Evolutionary conservation across 129 eudicot genomes (phyloP), one percentile per base, ranked within the genome.

Genomic region (Saussurea involucrata): DNA sequence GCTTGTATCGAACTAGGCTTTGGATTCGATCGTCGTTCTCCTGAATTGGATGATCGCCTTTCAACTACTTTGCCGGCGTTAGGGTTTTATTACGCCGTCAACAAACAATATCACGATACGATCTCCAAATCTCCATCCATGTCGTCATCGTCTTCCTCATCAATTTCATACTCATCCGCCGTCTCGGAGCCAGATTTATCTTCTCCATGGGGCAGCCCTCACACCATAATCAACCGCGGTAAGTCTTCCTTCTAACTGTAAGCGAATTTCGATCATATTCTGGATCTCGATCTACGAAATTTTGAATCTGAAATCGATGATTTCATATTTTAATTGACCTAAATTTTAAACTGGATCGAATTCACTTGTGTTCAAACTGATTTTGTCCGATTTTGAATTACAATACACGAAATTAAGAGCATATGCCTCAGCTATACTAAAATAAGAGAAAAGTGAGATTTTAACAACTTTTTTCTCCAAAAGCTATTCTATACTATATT

Each of bases 1-100:
- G 97, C 87, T 6, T 92, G 96, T 49, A 78, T 92, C 42, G 97
- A 92, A 68, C 87, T 92, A 20, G 96, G 97, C 0, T 90, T 92
- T 60, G 90, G 96, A 57, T 88, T 92, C 21, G 90, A 92, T 64
- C 71, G 83, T 64, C 71, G 83, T 73, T 92, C 98, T 0, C 98
- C 98, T 2, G 86, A 83, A 8, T 53, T 75, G 67, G 89, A 86
- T 70, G 78, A 77, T 5, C 86, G 88, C 5, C 85, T 92, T 71
- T 88, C 96, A 4, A 86, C 92, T 70, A 83, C 98, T 73, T 85
- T 90, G 34, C 98, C 98, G 12, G 96, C 98, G 60, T 70, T 88
- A 25, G 93, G 89, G 0, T 88, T 92, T 27, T 92, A 92, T 63
- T 85, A 88, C 37, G 92, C 93, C 12, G 92, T 92, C 12, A 86